Evolutionary conservation across 2,329 filamentous ascomycete species (phyloP).

Genomic region (Monosporascus sp.): DNA sequence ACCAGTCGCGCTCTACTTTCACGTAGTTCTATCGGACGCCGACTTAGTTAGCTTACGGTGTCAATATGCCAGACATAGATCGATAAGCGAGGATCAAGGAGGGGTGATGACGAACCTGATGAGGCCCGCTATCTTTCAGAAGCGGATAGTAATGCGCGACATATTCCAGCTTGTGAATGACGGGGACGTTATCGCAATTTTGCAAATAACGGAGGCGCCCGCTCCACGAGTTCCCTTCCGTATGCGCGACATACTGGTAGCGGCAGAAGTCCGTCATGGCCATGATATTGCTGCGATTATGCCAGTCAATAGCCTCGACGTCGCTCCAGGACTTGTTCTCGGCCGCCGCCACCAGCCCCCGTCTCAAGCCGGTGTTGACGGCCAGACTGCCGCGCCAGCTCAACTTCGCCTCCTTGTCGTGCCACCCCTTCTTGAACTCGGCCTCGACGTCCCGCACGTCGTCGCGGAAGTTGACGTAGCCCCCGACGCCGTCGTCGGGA

Average conservation of each 20-base stretch:
- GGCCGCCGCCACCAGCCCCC: slow-evolving; percentile 16
- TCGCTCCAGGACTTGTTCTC: slow-evolving; percentile 21
- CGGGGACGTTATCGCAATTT: slow-evolving; percentile 34
- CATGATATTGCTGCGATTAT: slow-evolving; percentile 14
- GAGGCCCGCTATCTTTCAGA: slow-evolving; percentile 35
- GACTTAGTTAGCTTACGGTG: background rate
- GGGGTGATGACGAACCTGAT: slow-evolving; percentile 23
- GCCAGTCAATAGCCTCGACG: slow-evolving; percentile 22
- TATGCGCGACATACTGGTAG: slow-evolving; percentile 21
- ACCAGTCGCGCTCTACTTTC: slow-evolving; percentile 38
- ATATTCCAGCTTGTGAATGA: slow-evolving; percentile 43
- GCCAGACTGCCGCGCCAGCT: slow-evolving; percentile 28
- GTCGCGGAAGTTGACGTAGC: slow-evolving; percentile 17
- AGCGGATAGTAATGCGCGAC: slow-evolving; percentile 42
- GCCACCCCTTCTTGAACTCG: slow-evolving; percentile 12
- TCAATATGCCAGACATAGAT: background rate
- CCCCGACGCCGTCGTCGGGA: slow-evolving; percentile 16
- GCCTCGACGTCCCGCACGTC: slow-evolving; percentile 13
- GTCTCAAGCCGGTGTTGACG: slow-evolving; percentile 19
- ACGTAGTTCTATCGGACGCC: slow-evolving; percentile 34
- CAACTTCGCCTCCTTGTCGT: slow-evolving; percentile 19
- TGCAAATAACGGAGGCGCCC: slow-evolving; percentile 28
- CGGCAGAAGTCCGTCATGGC: slow-evolving; percentile 21
- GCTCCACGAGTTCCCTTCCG: slow-evolving; percentile 24
- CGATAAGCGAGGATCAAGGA: background rate